Base-by-base conservation (phyloP, 768 basidiomycete genomes). In the Leccinum ochraceum region DNA sequence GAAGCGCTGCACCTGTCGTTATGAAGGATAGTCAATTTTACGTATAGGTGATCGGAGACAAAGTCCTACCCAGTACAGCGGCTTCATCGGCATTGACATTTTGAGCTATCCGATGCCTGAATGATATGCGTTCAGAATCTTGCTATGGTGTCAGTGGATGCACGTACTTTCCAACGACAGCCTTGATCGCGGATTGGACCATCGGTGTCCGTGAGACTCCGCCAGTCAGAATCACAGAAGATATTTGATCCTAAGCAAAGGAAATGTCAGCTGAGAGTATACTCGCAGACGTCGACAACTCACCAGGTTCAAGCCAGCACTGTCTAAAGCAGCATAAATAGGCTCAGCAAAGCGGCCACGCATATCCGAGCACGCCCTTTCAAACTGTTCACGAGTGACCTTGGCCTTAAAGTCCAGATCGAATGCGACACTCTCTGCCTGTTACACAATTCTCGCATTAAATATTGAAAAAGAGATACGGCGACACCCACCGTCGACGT, bases 21-120 rank as follows among this genome's bases (percentile, higher is more conserved):
- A 32, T 17, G 14, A 32, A 60, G 20, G 20, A 26, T 20, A 34
- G 5, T 61, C 58, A 58, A 67, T 54, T 57, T 28, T 30, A 57
- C n/a, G 22, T 30, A 51, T 34, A 1, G 16, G 2, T 48, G 39
- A 59, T 54, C 50, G 3, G 17, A 56, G 22, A 61, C 16, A 22
- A 7, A 7, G 24, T 53, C 66, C 22, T 72, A 81, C 90, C 94
- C 49, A 99, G 83, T 20, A 98, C 96, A 26, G 90, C 92, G 0
- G 94, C 92, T 76, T 99, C 97, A 71, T 98, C 97, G 0, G 96
- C 89, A 72, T 99, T 98, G 62, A 99, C 92, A 66, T 98, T 98
- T 69, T 89, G 81, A 6, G 96, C 93, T 59, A 98, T 89, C 75
- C 92, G 93, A 56, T 88, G 84, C 52, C 87, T 90, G 55, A 16